Evolutionary conservation across 129 eudicot species (phyloP), one percentile per base, ranked within the genome.

Genomic region (Flaveria bidentis): DNA sequence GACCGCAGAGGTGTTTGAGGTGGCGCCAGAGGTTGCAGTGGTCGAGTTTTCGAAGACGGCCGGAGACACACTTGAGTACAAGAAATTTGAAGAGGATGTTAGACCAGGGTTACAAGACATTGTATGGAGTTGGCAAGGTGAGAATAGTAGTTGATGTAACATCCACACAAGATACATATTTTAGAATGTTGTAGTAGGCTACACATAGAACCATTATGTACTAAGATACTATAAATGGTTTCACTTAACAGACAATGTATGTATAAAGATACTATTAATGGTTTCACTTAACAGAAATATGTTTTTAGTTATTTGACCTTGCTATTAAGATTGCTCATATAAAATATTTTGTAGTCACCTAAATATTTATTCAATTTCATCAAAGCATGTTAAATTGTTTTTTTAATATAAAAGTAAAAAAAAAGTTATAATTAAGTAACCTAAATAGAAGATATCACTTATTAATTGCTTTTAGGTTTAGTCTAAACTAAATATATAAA

Each of bases 101-200:
- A 86, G 93, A 82, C 93, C 93, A 8, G 93, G 84, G 8, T 58
- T 91, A 9, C 73, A 86, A 46, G 97, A 91, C 63, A 91, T 91
- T 78, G 97, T 91, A 73, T 91, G 97, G 97, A 86, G 85, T 60
- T 91, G 97, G 97, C 97, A 88, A 81, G 98, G 98, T 12, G 97
- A 88, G 67, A 82, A 23, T 82, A 73, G 79, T 70, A 66, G 47
- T 46, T 36, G 53, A 55, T 80, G 13, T 45, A 65, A 53, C 67
- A 12, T 39, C 70, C 61, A 69, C 16, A 69, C 18, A 78, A 46
- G 36, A 11, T 41, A 77, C n/a, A 76, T 51, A 53, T 20, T 76
- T 50, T 76, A 64, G 63, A 71, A 60, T 4, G 71, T 78, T 51
- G 44, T 22, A 17, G 26, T 17, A 69, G 50, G 58, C 36, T 50